A percentile compares a stretch with the other conserved stretches of the same genome.
Evolutionary conservation across 768 basidiomycete genomes (phyloP).

Genomic region (Lactifluus pinguis): DNA sequence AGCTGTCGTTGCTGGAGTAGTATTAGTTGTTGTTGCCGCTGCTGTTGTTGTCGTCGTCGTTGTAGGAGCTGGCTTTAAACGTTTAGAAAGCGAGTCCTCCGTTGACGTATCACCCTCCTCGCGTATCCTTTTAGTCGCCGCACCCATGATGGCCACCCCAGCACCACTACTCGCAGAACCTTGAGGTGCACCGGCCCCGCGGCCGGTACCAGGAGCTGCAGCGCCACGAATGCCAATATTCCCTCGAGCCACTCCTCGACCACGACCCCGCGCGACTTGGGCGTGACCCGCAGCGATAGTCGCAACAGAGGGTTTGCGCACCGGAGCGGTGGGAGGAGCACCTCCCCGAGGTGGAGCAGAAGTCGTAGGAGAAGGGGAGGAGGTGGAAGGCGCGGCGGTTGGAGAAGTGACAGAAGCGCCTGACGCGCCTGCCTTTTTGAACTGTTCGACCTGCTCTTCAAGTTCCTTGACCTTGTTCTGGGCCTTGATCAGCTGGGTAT

Average conservation of each 20-base stretch:
- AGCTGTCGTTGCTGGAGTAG: too few relatives aligned
- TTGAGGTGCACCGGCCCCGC: slow-evolving; percentile 2
- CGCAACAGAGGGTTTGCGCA: slow-evolving; percentile 4
- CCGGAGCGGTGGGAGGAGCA: neutral
- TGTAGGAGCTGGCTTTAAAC: slow-evolving; percentile 12
- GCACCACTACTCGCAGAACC: neutral
- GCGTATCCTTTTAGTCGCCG: slow-evolving; percentile 17
- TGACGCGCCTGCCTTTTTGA: slow-evolving; percentile 37
- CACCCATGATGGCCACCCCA: slow-evolving; percentile 18
- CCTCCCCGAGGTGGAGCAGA: slow-evolving; percentile 16
- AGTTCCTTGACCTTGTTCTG: slow-evolving; percentile 59
- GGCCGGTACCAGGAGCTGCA: slow-evolving; percentile 6
- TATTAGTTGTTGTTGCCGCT: neutral
- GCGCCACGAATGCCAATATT: slow-evolving; percentile 16
- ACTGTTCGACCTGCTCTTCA: slow-evolving; percentile 52
- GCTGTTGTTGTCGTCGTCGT: neutral
- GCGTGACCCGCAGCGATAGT: neutral
- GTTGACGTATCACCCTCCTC: slow-evolving; percentile 13
- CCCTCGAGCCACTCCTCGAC: slow-evolving; percentile 9
- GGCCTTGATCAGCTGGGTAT: slow-evolving; percentile 52
- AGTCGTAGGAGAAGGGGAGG: slow-evolving; percentile 23
- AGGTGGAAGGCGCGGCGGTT: slow-evolving; percentile 22
- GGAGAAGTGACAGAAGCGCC: slow-evolving; percentile 7
- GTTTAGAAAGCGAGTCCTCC: slow-evolving; percentile 16
- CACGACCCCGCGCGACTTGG: slow-evolving; percentile 14